Percentiles rank a stretch among this genome's conserved stretches.
Evolutionary conservation across 495 filamentous ascomycete species (phyloP).

Genomic region (Xylaria sp.): DNA sequence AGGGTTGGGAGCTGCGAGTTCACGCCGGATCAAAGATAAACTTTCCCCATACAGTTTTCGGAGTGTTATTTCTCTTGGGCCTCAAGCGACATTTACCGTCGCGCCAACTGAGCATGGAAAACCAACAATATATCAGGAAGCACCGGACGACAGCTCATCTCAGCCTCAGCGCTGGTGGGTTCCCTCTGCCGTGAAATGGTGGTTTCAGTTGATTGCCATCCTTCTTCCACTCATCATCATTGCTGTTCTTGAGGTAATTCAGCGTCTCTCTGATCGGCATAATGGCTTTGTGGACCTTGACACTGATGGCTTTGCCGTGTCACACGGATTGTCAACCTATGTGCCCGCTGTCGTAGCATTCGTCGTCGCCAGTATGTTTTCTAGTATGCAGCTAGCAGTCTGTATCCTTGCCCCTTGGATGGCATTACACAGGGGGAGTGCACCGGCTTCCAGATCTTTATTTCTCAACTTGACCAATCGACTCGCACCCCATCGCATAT

Average conservation of each 20-base stretch:
- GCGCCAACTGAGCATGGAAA: slow-evolving; percentile 19
- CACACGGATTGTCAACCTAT: slow-evolving; percentile 27
- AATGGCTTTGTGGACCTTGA: slow-evolving; percentile 21
- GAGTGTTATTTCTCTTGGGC: not conserved
- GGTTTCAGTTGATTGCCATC: slow-evolving; percentile 23
- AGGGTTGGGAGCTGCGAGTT: slow-evolving; percentile 13
- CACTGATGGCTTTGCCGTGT: not conserved
- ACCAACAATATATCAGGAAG: not conserved
- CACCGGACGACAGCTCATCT: not conserved
- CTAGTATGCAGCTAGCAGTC: slow-evolving; percentile 21
- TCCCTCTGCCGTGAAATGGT: slow-evolving; percentile 18
- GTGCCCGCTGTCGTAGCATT: slow-evolving; percentile 27
- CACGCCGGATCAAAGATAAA: slow-evolving; percentile 2
- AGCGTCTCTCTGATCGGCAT: slow-evolving; percentile 25
- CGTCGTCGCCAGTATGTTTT: slow-evolving; percentile 18
- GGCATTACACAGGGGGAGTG: slow-evolving; percentile 23
- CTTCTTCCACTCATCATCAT: slow-evolving; percentile 22
- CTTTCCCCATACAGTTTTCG: slow-evolving; percentile 20
- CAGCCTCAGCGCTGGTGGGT: slow-evolving; percentile 21
- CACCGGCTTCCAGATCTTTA: slow-evolving; percentile 23
- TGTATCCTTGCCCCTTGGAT: slow-evolving; percentile 26
- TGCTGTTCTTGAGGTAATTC: slow-evolving; percentile 24
- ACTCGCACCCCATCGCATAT: slow-evolving; percentile 21
- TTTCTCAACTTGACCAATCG: slow-evolving; percentile 21
- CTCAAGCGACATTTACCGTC: slow-evolving; percentile 5